Evolutionary conservation across 371 early-diverging fungal species (phyloP), one percentile per base, ranked within the genome.

Genomic region (Choanephora cucurbitarum): DNA sequence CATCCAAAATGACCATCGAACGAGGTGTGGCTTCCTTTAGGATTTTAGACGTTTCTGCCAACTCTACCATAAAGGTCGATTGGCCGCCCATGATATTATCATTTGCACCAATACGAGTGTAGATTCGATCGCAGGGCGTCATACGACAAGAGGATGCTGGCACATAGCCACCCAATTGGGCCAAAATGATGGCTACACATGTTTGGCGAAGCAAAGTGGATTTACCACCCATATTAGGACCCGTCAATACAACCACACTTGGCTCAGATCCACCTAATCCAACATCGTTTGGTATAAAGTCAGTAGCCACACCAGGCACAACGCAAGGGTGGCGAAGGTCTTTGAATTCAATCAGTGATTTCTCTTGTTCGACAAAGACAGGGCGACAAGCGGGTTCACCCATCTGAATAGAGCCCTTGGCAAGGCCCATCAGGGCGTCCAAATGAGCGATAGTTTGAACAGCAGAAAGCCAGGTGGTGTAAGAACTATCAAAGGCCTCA

Each of bases 11-110:
- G 18, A 99, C 99, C 75, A 99, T 88, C 5, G 97, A 97, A 5
- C 86, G 82, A 1, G 85, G 84, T 1, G 99, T 99, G 0, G 98
- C 95, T 66, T 97, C 90, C 14, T 85, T 79, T 44, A 99, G 67
- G 55, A 99, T 98, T 57, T 89, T 91, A 44, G 94, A 83, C 0
- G 99, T 98, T 72, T 99, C 99, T 24, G 87, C 79, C 58, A 99
- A 76, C 68, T 99, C 99, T 0, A 97, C 94, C 97, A 98, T 97
- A 75, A 99, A 99, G 0, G 99, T 99, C n/a, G 97, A 97, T 62
- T 99, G 96, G 0, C 99, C 99, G 1, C 90, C 91, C 52, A 94
- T 72, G 57, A 99, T 90, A 62, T 94, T 94, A 82, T 99, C 99
- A 71, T 93, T 93, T 1, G 99, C 99, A 22, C 99, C 99, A 55